Conservation (phyloP, 768 basidiomycete species). For the Amanita phalloides region DNA sequence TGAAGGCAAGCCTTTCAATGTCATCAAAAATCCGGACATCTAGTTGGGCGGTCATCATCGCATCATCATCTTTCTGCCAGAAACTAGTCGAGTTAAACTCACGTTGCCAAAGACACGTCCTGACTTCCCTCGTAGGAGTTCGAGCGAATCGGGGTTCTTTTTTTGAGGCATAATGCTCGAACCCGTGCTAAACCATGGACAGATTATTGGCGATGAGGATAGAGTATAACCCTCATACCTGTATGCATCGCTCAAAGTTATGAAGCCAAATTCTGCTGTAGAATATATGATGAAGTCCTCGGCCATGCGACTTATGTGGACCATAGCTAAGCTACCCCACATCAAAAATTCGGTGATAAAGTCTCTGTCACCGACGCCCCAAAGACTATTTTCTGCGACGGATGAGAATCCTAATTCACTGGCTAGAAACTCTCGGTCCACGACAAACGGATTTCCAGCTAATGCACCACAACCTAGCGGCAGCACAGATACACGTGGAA, state of each 20-base stretch:
- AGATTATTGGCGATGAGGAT: neutral
- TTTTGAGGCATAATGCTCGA: conserved; percentile 99
- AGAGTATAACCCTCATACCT: conserved; percentile 38
- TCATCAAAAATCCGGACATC: conserved; percentile 98
- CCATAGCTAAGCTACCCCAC: conserved; percentile 90
- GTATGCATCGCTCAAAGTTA: conserved; percentile 95
- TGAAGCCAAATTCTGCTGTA: conserved; percentile 93
- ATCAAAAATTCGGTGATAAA: conserved; percentile 96
- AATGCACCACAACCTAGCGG: conserved; percentile 92
- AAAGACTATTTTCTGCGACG: conserved; percentile 92
- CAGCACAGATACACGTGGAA: conserved; percentile 86
- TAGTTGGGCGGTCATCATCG: conserved; percentile 18
- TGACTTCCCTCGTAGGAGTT: conserved; percentile 89
- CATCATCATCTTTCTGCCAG: neutral
- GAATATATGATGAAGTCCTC: conserved; percentile 97
- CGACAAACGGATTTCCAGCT: conserved; percentile 91
- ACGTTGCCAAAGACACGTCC: conserved; percentile 93
- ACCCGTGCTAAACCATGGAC: conserved; percentile 58
- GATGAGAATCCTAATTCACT: conserved; percentile 82
- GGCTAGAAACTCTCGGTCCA: conserved; percentile 90
- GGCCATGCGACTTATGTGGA: conserved; percentile 87
- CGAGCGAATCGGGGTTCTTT: conserved; percentile 96
- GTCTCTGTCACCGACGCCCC: conserved; percentile 94
- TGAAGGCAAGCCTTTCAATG: conserved; percentile 91
- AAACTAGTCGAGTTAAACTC: conserved; percentile 13